phyloP scores from a whole-genome alignment of 2,329 filamentous ascomycete genomes.

The Xylariaceae sp. region DNA sequence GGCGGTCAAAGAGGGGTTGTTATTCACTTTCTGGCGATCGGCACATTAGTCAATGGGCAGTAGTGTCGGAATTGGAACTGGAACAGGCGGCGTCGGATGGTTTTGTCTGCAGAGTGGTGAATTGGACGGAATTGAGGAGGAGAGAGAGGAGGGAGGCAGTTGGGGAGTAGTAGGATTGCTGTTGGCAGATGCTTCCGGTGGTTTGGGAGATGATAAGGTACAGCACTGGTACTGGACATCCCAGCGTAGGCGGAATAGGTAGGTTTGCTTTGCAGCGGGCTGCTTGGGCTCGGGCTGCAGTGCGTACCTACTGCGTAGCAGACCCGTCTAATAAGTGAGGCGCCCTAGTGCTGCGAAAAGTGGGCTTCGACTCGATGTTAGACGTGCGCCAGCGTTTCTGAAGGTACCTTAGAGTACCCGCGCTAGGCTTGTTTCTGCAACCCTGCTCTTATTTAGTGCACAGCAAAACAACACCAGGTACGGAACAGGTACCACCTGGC shows the following conservation, averaged over 20 bases:
- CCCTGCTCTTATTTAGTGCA: background rate
- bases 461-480: background rate
- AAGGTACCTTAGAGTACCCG: background rate
- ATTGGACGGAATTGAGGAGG: background rate
- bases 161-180: background rate
- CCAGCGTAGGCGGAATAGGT: background rate
- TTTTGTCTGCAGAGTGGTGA: background rate
- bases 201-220: constrained; percentile 8
- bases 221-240: background rate
- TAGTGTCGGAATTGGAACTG: background rate
- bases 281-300: constrained; percentile 7
- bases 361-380: constrained; percentile 14
- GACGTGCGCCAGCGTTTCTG: constrained; percentile 15
- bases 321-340: background rate
- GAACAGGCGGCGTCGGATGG: background rate
- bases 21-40: background rate
- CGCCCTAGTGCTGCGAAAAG: background rate
- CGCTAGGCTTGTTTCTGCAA: background rate
- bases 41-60: background rate
- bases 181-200: constrained; percentile 2
- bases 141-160: background rate
- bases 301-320: background rate
- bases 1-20: constrained; percentile 2
- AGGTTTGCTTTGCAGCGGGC: background rate
- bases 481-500: background rate